Evolutionary conservation across 352 stramenopile species (phyloP), one percentile per base, ranked within the genome.

Genomic region (Phytophthora cryptogea): DNA sequence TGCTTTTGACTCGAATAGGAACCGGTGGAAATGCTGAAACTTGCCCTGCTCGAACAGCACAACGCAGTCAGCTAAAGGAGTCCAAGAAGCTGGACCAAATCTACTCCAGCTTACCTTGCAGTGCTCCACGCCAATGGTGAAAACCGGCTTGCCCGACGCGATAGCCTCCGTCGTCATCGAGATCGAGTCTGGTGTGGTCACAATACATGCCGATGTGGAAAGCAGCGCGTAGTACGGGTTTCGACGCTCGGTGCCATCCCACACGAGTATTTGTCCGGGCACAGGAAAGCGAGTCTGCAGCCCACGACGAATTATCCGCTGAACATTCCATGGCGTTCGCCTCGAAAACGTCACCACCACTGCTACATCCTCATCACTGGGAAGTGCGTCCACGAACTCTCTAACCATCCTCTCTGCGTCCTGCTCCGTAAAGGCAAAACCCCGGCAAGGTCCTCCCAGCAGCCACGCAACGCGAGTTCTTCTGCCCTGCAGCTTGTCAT

Each of bases 111-210:
- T 37, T 60, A 89, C 78, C 56, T 63, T 83, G 59, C 72, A 70
- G n/a, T 49, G 63, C 13, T 87, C 65, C 5, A 66, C 37, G 23
- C 73, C 71, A 31, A 91, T 68, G 1, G 64, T 81, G 11, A 85
- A 69, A n/a, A 90, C 80, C 0, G 78, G 59, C 27, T 84, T 89
- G 9, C 68, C 62, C 0, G 76, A 68, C 7, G 76, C 70, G 37
- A 90, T 74, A 11, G 84, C 84, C 58, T 93, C 84, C 17, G 84
- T 93, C 0, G 80, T 86, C 84, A 93, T 93, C 23, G 84, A 91
- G 45, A 91, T 78, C 4, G 81, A 93, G 55, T 93, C 84, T 8
- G 84, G 83, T 0, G 83, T 93, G 7, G 78, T 90, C 13, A 91
- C 72, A 27, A 93, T 69, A 8, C 53, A 69, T 4, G 74, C 69